Percentiles rank a stretch among this genome's conserved stretches.
These are phyloP conservation scores for Millerozyma miso DNA, from an alignment of 805 yeast species.

Conservation along the genomic window DNA sequence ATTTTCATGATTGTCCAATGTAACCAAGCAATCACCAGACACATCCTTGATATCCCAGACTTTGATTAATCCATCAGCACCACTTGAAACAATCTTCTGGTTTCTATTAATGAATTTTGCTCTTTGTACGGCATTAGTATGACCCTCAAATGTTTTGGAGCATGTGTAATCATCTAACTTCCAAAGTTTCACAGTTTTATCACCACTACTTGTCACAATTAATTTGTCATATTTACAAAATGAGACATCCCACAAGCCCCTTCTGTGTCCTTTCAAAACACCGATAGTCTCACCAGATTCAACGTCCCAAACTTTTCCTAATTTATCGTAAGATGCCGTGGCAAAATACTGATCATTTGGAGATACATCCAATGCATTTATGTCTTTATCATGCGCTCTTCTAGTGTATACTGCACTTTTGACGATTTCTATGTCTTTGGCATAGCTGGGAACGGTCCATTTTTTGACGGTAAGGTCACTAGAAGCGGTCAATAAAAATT, in stretches of 20 bases:
- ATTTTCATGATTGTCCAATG: conserved; percentile 87
- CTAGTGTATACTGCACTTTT: conserved; percentile 80
- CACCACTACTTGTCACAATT: conserved; percentile 85
- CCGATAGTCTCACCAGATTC: conserved; percentile 86
- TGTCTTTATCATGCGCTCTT: conserved; percentile 95
- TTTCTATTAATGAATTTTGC: conserved; percentile 64
- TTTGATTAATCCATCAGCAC: conserved; percentile 88
- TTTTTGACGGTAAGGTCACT: conserved; percentile 81
- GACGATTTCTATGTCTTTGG: conserved; percentile 27
- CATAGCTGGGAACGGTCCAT: conserved; percentile 68
- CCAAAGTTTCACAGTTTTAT: conserved; percentile 88
- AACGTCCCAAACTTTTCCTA: conserved; percentile 84
- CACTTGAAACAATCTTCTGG: conserved; percentile 68
- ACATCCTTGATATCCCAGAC: conserved; percentile 72
- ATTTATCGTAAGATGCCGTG: conserved; percentile 90
- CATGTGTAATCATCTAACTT: conserved; percentile 73
- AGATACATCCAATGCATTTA: conserved; percentile 83
- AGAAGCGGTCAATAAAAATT: conserved; percentile 75
- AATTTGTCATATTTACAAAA: conserved; percentile 79
- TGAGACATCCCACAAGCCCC: conserved; percentile 91
- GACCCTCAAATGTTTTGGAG: conserved; percentile 85
- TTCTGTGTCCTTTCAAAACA: conserved; percentile 80
- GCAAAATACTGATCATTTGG: conserved; percentile 88
- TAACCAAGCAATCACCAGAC: conserved; percentile 70
- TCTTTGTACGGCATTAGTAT: conserved; percentile 86